phyloP scores from a whole-genome alignment of 768 basidiomycete genomes.

The Nidularia sp. region DNA sequence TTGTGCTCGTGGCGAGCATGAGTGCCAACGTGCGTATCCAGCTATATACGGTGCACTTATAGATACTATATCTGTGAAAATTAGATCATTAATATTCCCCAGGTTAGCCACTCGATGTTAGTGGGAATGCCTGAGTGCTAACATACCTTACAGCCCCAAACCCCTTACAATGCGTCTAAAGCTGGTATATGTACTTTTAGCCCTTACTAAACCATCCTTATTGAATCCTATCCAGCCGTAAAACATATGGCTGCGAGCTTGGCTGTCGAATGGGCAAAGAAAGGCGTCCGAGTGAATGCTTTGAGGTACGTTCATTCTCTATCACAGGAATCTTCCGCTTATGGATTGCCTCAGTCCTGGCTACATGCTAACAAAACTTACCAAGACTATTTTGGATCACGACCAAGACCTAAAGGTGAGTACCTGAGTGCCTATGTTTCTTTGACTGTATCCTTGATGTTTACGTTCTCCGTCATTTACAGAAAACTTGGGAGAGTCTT shows the following conservation, averaged over 20 bases:
- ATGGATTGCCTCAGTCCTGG: constrained; percentile 58
- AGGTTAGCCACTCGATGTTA: constrained; percentile 34
- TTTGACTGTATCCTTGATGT: not conserved
- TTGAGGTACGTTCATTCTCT: constrained; percentile 44
- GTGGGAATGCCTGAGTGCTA: not conserved
- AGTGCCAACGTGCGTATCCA: constrained; percentile 63
- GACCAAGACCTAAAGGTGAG: constrained; percentile 72
- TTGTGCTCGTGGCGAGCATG: constrained; percentile 89
- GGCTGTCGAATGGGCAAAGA: constrained; percentile 94
- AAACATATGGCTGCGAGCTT: constrained; percentile 91
- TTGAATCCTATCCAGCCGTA: constrained; percentile 51
- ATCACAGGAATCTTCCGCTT: not conserved
- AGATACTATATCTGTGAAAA: too few species aligned
- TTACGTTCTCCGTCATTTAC: not conserved
- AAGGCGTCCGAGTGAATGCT: constrained; percentile 82
- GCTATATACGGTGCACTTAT: not conserved
- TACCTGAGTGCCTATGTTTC: not conserved
- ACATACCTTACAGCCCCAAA: constrained; percentile 57
- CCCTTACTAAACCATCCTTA: not conserved
- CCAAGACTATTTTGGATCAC: constrained; percentile 73
- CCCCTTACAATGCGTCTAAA: constrained; percentile 95
- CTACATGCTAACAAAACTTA: constrained; percentile 92
- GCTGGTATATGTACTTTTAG: constrained; percentile 45
- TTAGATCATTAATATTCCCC: constrained; percentile 87
- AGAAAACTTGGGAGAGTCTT: constrained; percentile 81